Evolutionary conservation across 2,329 filamentous ascomycete genomes (phyloP), one percentile per base, ranked within the genome.

Genomic region (Fusarium bulbicola): DNA sequence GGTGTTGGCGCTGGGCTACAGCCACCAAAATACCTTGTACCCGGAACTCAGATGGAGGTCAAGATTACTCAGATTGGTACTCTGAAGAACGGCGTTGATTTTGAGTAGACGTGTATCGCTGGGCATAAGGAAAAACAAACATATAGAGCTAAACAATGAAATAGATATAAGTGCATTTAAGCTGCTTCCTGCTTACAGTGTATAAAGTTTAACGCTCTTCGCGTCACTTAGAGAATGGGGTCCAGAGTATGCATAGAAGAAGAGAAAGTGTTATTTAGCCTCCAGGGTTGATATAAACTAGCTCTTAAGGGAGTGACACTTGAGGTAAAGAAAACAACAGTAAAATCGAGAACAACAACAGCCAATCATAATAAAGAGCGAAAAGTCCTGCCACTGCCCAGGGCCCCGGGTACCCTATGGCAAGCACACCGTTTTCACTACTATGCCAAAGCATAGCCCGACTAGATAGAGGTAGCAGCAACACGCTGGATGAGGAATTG

Each of bases 1-100:
- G 84, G 84, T 73, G 83, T 86, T 24, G 84, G 84, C 0, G 82
- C 82, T 60, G 85, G 85, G 1, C 78, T 88, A 26, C 79, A 76
- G 1, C 85, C 83, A 0, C 82, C 82, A 0, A 76, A 68, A 28
- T 85, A 79, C 52, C 75, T 86, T 7, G 73, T 76, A 1, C 83
- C 82, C 0, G 84, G 83, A 2, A 84, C 81, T 0, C 72, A 75
- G 21, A 82, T 86, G 78, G 82, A 84, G 26, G 79, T 85, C 3
- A 74, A 67, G 6, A 82, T 86, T 34, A 76, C 76, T 1, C 72
- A 79, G 20, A 84, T 85, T 63, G 84, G 84, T 0, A 86, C 84
- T 2, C 21, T 64, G 2, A 53, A 28, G 34, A 53, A 53, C 0
- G 50, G 34, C 1, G 50, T 53, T 2, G 20, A 39, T 4, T 53